Evolutionary conservation across 495 filamentous ascomycete species (phyloP).

Genomic region (Amorphotheca resinae): DNA sequence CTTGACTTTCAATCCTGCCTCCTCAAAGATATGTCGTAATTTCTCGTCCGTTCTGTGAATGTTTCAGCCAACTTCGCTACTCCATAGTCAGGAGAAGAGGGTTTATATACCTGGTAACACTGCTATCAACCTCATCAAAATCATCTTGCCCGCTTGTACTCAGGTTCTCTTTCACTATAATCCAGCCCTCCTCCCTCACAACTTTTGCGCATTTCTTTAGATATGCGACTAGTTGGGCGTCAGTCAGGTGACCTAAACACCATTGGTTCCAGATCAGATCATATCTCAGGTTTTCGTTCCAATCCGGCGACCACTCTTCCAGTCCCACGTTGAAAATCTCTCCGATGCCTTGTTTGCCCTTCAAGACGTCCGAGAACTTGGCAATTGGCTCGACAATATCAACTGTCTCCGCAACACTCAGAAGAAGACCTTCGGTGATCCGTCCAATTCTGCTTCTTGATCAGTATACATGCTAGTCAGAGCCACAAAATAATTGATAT

Average conservation of each 20-base stretch:
- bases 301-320: conserved; percentile 47
- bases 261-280: conserved; percentile 69
- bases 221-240: conserved; percentile 57
- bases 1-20: conserved; percentile 54
- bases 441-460: conserved; percentile 36
- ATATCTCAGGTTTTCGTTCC: conserved; percentile 35
- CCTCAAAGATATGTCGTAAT: conserved; percentile 54
- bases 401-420: conserved; percentile 28
- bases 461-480: too few relatives aligned
- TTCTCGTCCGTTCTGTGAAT: conserved; percentile 50
- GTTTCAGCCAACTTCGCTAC: neutral
- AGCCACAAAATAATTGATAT: neutral
- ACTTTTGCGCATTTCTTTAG: conserved; percentile 46
- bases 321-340: conserved; percentile 61
- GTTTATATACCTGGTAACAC: conserved; percentile 45
- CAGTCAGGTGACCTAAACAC: conserved; percentile 88
- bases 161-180: conserved; percentile 85
- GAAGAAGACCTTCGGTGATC: conserved; percentile 36
- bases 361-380: conserved; percentile 42
- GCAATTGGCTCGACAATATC: conserved; percentile 43
- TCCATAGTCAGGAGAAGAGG: neutral
- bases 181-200: conserved; percentile 37
- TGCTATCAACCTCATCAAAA: conserved; percentile 68
- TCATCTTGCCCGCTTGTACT: conserved; percentile 51
- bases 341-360: conserved; percentile 37